Evolutionary conservation across 2,329 filamentous ascomycete species (phyloP), one percentile per base, ranked within the genome.

Genomic region (Colletotrichum sp.): DNA sequence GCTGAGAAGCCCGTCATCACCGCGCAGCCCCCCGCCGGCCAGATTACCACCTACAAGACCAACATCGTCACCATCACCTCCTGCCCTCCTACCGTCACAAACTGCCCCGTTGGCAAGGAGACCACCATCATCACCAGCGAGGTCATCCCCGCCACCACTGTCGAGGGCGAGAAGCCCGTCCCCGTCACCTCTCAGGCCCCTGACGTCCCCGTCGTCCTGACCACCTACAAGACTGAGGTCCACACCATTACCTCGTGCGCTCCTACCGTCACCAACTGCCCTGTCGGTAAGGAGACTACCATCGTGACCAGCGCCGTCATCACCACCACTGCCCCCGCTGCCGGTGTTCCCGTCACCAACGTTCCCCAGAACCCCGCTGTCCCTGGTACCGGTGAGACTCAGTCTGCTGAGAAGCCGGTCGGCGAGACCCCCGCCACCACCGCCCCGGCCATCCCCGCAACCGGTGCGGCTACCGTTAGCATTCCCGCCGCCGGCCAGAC

Each of bases 51-150:
- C 62, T 86, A 83, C 80, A 83, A 83, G 67, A 87, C 84, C 21
- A 78, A 78, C n/a, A 80, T 91, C 78, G 86, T 89, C 78, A 92
- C 90, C 79, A 86, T 92, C 83, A 91, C 88, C 80, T 89, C 88
- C 49, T 92, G 90, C 83, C 87, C 86, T 64, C 84, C 89, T n/a
- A 80, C 80, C 9, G 82, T 76, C 15, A 71, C 72, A 49, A 78
- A 68, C 71, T 77, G 75, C 64, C 73, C 78, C 30, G 65, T 52
- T 30, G 57, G 57, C 13, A 32, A 69, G 36, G 60, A 65, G 30
- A 62, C 59, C 7, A 64, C 65, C 2, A 26, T 60, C 30, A 10
- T 72, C 59, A 64, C 83, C 30, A 60, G 44, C 59, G 66, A 77
- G 68, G 8, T 79, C 75, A 13, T 81, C 28, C 79, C 76, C 26